Evolutionary conservation across 495 filamentous ascomycete species (phyloP).

Genomic region (Xylaria acuta): DNA sequence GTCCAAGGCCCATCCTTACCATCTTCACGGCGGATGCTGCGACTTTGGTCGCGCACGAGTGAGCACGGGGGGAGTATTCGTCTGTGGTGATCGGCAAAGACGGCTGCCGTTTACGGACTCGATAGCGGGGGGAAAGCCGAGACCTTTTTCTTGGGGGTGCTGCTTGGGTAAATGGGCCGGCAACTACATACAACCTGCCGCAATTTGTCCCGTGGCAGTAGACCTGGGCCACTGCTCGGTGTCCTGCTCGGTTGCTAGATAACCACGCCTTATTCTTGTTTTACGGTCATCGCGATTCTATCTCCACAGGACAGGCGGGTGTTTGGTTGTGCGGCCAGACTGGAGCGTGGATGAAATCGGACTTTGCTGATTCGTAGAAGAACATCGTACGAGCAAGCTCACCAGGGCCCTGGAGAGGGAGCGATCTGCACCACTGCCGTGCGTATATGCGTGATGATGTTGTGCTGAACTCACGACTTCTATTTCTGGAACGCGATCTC

Average conservation of each 20-base stretch:
- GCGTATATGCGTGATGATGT: slow-evolving; percentile 21
- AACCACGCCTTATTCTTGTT: not conserved
- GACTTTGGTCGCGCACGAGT: no score
- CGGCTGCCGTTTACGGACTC: slow-evolving; percentile 13
- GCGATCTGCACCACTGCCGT: slow-evolving; percentile 1
- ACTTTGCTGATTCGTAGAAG: not conserved
- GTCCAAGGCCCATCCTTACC: not conserved
- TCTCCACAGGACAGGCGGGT: not conserved
- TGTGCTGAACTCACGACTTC: not conserved
- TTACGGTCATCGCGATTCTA: not conserved
- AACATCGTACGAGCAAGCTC: not conserved
- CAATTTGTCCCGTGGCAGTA: not conserved
- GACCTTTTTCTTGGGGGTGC: slow-evolving; percentile 2
- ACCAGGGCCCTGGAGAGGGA: not conserved
- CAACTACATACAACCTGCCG: not conserved
- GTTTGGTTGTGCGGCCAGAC: no score
- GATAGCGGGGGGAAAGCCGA: slow-evolving; percentile 6
- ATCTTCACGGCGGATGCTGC: not conserved
- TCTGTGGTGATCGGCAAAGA: slow-evolving; percentile 12
- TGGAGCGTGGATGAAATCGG: not conserved
- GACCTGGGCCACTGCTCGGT: not conserved
- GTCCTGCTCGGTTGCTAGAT: no score
- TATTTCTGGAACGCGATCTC: not conserved
- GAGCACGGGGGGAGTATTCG: not conserved
- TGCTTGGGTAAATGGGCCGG: not conserved